Evolutionary conservation across 2,329 filamentous ascomycete genomes (phyloP).

Genomic region (Microdochium trichocladiopsis): DNA sequence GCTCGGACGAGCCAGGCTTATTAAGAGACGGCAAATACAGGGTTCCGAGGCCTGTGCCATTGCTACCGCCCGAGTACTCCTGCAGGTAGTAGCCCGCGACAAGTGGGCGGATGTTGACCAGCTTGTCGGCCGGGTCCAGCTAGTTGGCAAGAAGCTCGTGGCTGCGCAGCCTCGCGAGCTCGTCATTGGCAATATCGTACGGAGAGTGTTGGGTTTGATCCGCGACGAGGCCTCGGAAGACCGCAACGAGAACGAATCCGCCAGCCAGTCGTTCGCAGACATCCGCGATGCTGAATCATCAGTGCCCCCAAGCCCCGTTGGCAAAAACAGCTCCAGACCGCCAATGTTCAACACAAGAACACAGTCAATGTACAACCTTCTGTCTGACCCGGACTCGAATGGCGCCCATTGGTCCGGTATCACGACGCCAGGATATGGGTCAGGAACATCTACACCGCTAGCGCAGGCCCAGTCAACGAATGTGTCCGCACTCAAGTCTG

Average conservation of each 20-base stretch:
- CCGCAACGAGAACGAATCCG: conserved; percentile 31
- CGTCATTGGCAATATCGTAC: conserved; percentile 89
- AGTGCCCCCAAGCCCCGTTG: conserved; percentile 7
- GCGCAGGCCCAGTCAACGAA: conserved; percentile 31
- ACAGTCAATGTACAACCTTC: conserved; percentile 82
- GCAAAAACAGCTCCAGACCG: conserved; percentile 36
- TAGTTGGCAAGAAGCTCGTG: conserved; percentile 70
- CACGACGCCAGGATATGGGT: conserved; percentile 36
- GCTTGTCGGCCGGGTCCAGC: conserved; percentile 73
- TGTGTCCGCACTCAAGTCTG: conserved; percentile 70
- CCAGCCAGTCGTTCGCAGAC: conserved; percentile 9
- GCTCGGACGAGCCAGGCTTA: conserved; percentile 46
- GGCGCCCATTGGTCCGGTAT: conserved; percentile 41
- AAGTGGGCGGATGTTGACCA: conserved; percentile 71
- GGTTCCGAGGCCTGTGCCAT: conserved; percentile 85
- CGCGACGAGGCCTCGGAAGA: conserved; percentile 85
- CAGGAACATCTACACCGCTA: conserved; percentile 42
- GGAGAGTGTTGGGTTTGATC: conserved; percentile 82
- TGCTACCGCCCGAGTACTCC: conserved; percentile 82
- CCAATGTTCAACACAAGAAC: conserved; percentile 52
- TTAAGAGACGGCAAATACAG: conserved; percentile 85
- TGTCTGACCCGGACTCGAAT: conserved; percentile 57
- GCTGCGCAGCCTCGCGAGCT: conserved; percentile 85
- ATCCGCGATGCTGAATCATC: conserved; percentile 4
- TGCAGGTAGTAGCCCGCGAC: conserved; percentile 76